Conservation (phyloP, 129 eudicot species). For the Flaveria brownii region DNA sequence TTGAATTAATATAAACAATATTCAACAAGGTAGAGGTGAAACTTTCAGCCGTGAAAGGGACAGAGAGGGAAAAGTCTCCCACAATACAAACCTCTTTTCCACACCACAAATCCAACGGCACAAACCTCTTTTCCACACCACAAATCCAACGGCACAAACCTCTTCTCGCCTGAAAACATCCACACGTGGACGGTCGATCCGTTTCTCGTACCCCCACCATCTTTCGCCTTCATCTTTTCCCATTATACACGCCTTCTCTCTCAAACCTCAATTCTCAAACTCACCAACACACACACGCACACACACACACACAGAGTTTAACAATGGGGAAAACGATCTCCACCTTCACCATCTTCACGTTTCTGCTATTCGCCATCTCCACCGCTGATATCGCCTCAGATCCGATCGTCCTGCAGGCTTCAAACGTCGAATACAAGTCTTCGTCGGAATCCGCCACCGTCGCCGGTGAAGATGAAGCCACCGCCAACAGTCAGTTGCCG, state of each 20-base stretch:
- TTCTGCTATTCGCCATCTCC: conserved; percentile 22
- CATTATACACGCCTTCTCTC: not conserved
- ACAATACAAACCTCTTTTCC: not conserved
- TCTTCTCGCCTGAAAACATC: not conserved
- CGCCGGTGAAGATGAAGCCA: conserved; percentile 1
- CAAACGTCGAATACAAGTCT: not conserved
- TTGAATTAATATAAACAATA: no score
- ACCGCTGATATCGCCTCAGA: conserved; percentile 23
- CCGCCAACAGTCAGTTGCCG: not conserved
- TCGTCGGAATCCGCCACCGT: not conserved
- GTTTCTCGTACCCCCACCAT: not conserved
- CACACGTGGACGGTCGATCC: conserved; percentile 27
- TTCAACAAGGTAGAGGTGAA: not conserved
- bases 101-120: conserved; percentile 2
- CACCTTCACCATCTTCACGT: conserved; percentile 26
- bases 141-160: conserved; percentile 3
- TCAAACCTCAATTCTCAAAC: not conserved
- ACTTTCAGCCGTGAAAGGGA: not conserved
- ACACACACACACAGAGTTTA: not conserved
- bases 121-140: not conserved
- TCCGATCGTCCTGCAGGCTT: not conserved
- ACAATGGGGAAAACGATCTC: conserved; percentile 29
- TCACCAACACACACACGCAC: not conserved
- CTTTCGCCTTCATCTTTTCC: not conserved
- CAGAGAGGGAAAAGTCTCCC: conserved; percentile 3